Evolutionary conservation across 2,329 filamentous ascomycete genomes (phyloP).

Genomic region (Colletotrichum tabaci): DNA sequence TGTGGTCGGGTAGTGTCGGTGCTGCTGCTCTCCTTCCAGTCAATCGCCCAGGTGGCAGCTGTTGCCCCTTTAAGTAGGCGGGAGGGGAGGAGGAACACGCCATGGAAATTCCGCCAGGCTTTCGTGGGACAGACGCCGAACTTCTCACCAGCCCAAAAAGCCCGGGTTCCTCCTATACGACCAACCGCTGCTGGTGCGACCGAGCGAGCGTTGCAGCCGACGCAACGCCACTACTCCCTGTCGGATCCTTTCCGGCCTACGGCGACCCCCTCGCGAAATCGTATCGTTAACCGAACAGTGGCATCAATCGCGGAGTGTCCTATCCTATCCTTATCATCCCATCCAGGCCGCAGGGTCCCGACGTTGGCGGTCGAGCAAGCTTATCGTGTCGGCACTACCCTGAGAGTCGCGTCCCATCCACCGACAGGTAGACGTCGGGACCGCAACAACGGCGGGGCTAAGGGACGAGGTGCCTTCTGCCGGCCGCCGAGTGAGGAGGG

Average conservation of each 20-base stretch:
- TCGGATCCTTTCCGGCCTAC: neutral
- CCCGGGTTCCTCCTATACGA: too few relatives aligned
- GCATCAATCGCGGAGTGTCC: neutral
- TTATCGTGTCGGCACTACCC: neutral
- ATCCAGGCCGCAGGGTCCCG: accelerated
- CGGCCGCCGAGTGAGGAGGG: neutral
- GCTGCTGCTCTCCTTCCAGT: neutral
- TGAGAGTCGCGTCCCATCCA: neutral
- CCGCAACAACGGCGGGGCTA: neutral
- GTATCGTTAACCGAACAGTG: neutral
- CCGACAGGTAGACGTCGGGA: neutral
- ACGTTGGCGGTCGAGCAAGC: neutral
- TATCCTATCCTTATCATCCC: neutral
- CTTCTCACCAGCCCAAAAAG: too few relatives aligned
- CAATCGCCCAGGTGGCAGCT: neutral
- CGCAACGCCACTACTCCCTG: accelerated
- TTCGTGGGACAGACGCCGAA: neutral
- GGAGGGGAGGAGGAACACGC: too few relatives aligned
- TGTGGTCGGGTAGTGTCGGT: neutral
- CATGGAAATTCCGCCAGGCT: neutral
- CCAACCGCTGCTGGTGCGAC: neutral
- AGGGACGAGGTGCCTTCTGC: too few relatives aligned
- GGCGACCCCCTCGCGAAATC: neutral
- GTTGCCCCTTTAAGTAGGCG: neutral
- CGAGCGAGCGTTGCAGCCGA: neutral